phyloP scores from a whole-genome alignment of 345 rosid species.

The Noccaea bulbosa region DNA sequence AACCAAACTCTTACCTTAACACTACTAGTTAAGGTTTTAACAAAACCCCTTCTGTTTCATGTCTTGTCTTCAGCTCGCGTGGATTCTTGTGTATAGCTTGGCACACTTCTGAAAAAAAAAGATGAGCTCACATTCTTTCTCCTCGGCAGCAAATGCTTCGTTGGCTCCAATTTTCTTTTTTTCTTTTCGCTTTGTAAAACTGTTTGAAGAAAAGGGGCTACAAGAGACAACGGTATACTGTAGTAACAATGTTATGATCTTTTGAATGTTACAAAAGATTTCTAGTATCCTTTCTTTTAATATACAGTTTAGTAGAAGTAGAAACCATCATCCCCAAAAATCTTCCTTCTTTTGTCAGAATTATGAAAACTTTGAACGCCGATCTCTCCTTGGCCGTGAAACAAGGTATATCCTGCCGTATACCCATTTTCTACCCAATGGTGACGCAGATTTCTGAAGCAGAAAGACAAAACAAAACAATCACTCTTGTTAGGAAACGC shows the following conservation, averaged over 20 bases:
- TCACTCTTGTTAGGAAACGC: slow-evolving; percentile 12
- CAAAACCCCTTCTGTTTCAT: slow-evolving; percentile 26
- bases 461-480: slow-evolving; percentile 14
- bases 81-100: slow-evolving; percentile 96
- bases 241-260: slow-evolving; percentile 21
- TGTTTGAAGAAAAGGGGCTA: background rate
- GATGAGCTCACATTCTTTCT: slow-evolving; percentile 5
- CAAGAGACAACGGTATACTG: background rate
- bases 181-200: slow-evolving; percentile 16
- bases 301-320: slow-evolving; percentile 29
- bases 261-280: slow-evolving; percentile 28
- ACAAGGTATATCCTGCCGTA: slow-evolving; percentile 88
- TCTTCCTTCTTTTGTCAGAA: slow-evolving; percentile 2
- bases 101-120: slow-evolving; percentile 67
- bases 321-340: slow-evolving; percentile 31
- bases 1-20: background rate
- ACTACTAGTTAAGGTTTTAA: slow-evolving; percentile 20
- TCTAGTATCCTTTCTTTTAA: slow-evolving; percentile 5
- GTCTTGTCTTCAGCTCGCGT: slow-evolving; percentile 70
- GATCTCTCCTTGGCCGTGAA: slow-evolving; percentile 59
- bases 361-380: slow-evolving; percentile 51
- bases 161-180: slow-evolving; percentile 4
- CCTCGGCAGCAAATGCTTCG: background rate
- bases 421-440: slow-evolving; percentile 77
- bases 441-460: slow-evolving; percentile 65